Percentiles rank a stretch among this genome's conserved stretches.
Conservation (phyloP, 225 moss, liverwort and hornwort species). For the Anthoceros angustus region DNA sequence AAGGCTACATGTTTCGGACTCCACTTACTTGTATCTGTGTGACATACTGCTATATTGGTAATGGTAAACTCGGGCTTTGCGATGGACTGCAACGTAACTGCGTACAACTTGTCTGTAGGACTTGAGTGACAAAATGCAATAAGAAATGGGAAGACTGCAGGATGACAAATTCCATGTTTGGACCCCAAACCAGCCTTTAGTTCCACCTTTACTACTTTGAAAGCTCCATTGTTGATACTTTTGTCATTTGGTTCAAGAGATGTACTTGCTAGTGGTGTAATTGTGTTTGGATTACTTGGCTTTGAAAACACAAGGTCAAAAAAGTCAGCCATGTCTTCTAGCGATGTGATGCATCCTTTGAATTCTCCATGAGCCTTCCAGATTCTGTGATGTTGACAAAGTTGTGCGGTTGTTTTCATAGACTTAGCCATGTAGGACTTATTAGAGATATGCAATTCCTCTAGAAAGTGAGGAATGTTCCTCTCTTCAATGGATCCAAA, state of each 20-base stretch:
- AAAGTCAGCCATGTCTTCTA: neutral
- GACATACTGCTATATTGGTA: neutral
- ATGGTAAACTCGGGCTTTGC: neutral
- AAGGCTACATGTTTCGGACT: neutral
- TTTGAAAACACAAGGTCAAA: neutral
- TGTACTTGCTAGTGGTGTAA: neutral
- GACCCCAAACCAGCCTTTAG: neutral
- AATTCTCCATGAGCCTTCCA: neutral
- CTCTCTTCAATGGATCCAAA: neutral
- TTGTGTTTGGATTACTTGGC: neutral
- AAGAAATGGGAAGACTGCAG: neutral
- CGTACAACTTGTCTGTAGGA: neutral
- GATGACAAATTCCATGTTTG: neutral
- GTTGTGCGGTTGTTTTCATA: neutral
- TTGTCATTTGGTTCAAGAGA: neutral
- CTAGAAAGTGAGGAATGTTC: neutral
- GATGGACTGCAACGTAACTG: neutral
- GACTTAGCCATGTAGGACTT: neutral
- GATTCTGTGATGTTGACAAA: neutral
- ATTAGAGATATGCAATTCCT: neutral
- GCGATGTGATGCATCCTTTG: neutral
- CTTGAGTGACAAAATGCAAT: neutral
- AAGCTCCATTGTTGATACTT: neutral
- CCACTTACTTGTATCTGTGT: slow-evolving; percentile 1
- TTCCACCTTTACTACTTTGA: neutral